Percentiles rank a stretch among this genome's conserved stretches.
Conservation (phyloP, 1,284 basidiomycete species). For the Kalmanozyma brasiliensis region DNA sequence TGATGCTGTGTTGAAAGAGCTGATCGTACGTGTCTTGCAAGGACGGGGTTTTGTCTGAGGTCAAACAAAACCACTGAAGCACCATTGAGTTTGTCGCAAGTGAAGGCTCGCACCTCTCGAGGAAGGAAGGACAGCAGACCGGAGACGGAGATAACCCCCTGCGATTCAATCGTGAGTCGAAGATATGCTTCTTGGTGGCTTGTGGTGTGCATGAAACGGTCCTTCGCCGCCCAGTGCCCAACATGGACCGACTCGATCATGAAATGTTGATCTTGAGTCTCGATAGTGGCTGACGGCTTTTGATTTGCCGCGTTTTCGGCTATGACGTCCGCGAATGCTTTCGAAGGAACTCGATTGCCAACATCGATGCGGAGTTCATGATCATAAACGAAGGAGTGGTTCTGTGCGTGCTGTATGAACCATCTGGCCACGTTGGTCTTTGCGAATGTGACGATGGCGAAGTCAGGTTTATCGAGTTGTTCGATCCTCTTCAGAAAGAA, state of each 20-base stretch:
- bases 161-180: conserved; percentile 4
- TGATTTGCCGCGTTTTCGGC: conserved; percentile 17
- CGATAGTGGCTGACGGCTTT: conserved; percentile 15
- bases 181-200: not conserved
- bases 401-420: conserved; percentile 14
- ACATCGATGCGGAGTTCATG: conserved; percentile 1
- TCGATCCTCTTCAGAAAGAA: conserved; percentile 21
- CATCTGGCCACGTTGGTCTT: conserved; percentile 8
- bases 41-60: conserved; percentile 19
- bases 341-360: not conserved
- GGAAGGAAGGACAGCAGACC: conserved; percentile 18
- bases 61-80: conserved; percentile 15
- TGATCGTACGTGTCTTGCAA: not conserved
- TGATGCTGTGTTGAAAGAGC: not conserved
- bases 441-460: conserved; percentile 32
- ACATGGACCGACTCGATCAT: conserved; percentile 1
- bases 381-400: conserved; percentile 2
- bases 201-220: conserved; percentile 6
- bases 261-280: conserved; percentile 6
- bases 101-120: conserved; percentile 15
- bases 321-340: conserved; percentile 18
- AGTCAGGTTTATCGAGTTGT: not conserved
- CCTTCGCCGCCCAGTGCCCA: conserved; percentile 13
- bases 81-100: not conserved
- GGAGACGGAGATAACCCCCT: conserved; percentile 3